phyloP scores from a whole-genome alignment of 176 grass and related monocot genomes.

The Tillandsia fasciculata region DNA sequence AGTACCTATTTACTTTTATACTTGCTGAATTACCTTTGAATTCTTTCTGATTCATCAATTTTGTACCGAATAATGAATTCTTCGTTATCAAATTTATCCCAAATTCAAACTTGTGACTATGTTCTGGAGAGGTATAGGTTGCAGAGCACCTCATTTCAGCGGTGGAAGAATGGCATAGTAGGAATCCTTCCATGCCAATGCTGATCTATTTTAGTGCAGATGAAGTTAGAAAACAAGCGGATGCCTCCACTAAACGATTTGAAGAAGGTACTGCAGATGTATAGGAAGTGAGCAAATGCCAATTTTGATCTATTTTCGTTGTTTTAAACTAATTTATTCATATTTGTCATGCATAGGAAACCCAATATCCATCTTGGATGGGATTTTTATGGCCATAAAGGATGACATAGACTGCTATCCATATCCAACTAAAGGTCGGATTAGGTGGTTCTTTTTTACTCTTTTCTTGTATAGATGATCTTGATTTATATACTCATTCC shows the following conservation, averaged over 20 bases:
- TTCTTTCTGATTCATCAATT: no score
- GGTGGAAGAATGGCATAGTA: slow-evolving; percentile 58
- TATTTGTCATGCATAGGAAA: slow-evolving; percentile 43
- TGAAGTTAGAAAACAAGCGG: slow-evolving; percentile 74
- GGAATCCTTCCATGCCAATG: slow-evolving; percentile 64
- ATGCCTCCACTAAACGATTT: slow-evolving; percentile 75
- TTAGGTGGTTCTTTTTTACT: slow-evolving; percentile 10
- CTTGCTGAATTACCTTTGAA: no score
- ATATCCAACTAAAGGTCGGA: slow-evolving; percentile 65
- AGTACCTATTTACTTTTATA: no score
- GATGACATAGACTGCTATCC: slow-evolving; percentile 96
- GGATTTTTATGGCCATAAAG: slow-evolving; percentile 80
- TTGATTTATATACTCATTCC: neutral
- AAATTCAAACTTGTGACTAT: neutral
- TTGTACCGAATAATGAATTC: no score
- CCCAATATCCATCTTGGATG: slow-evolving; percentile 66
- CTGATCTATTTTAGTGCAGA: slow-evolving; percentile 56
- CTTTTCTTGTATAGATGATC: slow-evolving; percentile 11
- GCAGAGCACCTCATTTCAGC: slow-evolving; percentile 63
- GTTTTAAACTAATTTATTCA: neutral
- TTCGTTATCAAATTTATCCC: neutral
- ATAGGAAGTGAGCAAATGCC: neutral
- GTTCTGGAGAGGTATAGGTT: slow-evolving; percentile 36
- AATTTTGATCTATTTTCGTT: neutral
- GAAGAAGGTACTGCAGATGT: slow-evolving; percentile 30